Percentiles rank a stretch among this genome's conserved stretches.
These are phyloP conservation scores for Leptodermis oblonga DNA, from an alignment of 257 asterid genomes.

Conservation along the genomic window DNA sequence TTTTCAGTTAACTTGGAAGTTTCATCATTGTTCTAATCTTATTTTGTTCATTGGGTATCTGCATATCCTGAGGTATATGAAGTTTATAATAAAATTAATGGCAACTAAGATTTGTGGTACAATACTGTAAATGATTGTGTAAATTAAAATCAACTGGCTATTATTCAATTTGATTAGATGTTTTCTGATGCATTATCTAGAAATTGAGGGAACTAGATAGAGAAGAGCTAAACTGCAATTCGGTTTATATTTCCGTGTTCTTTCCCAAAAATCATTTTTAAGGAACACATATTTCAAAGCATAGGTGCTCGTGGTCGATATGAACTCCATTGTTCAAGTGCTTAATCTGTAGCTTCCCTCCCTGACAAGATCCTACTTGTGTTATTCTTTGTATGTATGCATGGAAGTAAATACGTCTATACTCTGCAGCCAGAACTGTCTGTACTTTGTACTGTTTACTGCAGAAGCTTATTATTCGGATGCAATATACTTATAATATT, in stretches of 20 bases:
- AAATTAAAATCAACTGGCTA: neutral
- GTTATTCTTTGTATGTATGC: neutral
- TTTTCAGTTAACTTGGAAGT: neutral
- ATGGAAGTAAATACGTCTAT: neutral
- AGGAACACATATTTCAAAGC: neutral
- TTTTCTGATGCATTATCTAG: neutral
- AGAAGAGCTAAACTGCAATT: neutral
- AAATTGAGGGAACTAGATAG: neutral
- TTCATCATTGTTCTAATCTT: neutral
- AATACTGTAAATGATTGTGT: neutral
- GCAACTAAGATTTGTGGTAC: neutral
- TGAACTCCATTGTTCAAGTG: neutral
- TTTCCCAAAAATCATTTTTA: neutral
- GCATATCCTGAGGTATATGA: neutral
- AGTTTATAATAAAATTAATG: neutral
- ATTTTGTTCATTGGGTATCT: too few species aligned
- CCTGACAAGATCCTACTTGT: neutral
- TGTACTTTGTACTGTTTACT: neutral
- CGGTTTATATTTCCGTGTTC: neutral
- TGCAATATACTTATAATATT: neutral
- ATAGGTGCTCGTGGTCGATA: neutral
- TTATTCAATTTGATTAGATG: neutral
- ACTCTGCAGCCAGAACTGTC: neutral
- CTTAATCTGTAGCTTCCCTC: neutral
- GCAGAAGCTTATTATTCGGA: neutral